Conservation (phyloP, 2,329 filamentous ascomycete species). For the Colletotrichum abscissum region DNA sequence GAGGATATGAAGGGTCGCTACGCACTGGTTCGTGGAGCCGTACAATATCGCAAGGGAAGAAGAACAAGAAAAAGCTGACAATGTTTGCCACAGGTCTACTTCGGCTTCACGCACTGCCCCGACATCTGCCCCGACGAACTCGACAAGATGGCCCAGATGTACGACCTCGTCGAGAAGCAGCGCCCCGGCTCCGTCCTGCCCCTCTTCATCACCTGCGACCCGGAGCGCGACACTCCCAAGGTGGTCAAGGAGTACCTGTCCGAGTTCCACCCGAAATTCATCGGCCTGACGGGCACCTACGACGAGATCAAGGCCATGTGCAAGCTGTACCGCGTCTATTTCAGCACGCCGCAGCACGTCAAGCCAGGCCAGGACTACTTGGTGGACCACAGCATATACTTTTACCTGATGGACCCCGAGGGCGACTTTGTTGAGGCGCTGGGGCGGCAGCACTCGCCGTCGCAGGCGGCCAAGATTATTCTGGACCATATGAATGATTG, state of each 20-base stretch:
- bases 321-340: slow-evolving; percentile 97
- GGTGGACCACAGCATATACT: slow-evolving; percentile 99
- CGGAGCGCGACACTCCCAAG: slow-evolving; percentile 86
- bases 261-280: slow-evolving; percentile 89
- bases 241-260: slow-evolving; percentile 86
- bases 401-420: slow-evolving; percentile 98
- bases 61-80: background rate
- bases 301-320: slow-evolving; percentile 94
- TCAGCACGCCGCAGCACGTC: slow-evolving; percentile 89
- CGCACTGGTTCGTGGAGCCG: slow-evolving; percentile 68
- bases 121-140: slow-evolving; percentile 99
- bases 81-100: slow-evolving; percentile 78
- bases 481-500: slow-evolving; percentile 82
- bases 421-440: slow-evolving; percentile 98
- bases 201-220: slow-evolving; percentile 96
- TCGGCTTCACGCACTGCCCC: slow-evolving; percentile 97
- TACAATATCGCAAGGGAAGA: background rate
- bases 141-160: slow-evolving; percentile 98
- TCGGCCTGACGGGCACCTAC: slow-evolving; percentile 93
- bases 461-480: slow-evolving; percentile 86
- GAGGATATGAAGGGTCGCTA: slow-evolving; percentile 89
- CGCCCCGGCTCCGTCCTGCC: slow-evolving; percentile 70
- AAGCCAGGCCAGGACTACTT: slow-evolving; percentile 96
- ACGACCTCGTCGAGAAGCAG: slow-evolving; percentile 75
- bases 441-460: slow-evolving; percentile 91